Base-by-base conservation (phyloP, 371 early-diverging fungal species). In the Mortierella sp. region DNA sequence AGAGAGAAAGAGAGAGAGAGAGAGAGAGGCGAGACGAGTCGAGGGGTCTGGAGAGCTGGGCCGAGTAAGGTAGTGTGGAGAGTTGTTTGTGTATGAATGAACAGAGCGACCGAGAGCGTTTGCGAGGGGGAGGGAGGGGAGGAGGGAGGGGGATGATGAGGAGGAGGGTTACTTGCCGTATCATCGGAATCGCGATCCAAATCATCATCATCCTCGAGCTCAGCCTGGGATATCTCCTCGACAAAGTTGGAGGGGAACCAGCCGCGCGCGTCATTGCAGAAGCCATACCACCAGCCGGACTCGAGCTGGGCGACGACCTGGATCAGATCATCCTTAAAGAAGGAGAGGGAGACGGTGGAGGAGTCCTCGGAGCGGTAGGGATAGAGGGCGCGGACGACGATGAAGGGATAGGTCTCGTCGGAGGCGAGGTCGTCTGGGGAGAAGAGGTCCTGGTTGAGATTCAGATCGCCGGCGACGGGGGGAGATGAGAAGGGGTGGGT, bases 271-370 rank as follows among this genome's bases (percentile, higher is more conserved):
- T 84, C 87, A 67, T 84, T 83, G 63, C 87, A 89, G 47, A 81
- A 80, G 39, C 93, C 94, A 71, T 95, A 93, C 96, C 96, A 96
- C 96, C 96, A 96, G 9, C 96, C 96, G 2, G 93, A 89, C 59
- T 92, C 90, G 53, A 94, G 88, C 63, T 91, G 88, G 6, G 89
- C 85, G 31, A 93, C 82, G 1, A 96, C 96, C 64, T 93, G 88
- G 71, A 96, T 91, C 48, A 93, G 79, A 61, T 92, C 94, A 61
- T 91, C 92, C 64, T 89, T 81, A 34, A 85, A 78, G 64, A 96
- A 94, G 13, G 92, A 86, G 61, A 96, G 83, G 19, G 92, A 86
- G 61, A 96, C 83, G 19, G 64, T 53, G 84, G 78, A 56, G 87
- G 94, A 23, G 56, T 67, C 64, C 16, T 54, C 48, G 47, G 73